Conservation (phyloP, 495 filamentous ascomycete genomes). For the Aspergillus incahuasiensis region DNA sequence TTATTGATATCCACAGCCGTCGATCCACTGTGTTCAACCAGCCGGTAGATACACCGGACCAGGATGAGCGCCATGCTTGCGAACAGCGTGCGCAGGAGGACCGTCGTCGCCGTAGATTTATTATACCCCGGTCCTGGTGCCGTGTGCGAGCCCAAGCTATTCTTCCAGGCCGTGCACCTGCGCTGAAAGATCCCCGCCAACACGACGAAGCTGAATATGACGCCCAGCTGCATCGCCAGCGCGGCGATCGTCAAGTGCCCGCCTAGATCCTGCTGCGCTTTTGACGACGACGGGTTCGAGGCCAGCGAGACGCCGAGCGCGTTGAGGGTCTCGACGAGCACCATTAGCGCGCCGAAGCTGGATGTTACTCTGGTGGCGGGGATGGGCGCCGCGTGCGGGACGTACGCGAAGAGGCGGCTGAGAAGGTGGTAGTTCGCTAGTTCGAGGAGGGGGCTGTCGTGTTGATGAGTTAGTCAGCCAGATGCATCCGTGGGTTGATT, state of each 20-base stretch:
- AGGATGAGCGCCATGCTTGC: conserved; percentile 48
- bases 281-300: conserved; percentile 39
- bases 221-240: conserved; percentile 52
- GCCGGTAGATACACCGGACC: conserved; percentile 54
- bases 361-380: conserved; percentile 57
- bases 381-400: conserved; percentile 60
- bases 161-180: too few relatives aligned
- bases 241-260: conserved; percentile 51
- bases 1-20: conserved; percentile 17
- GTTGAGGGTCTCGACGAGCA: conserved; percentile 57
- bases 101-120: too few relatives aligned
- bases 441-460: conserved; percentile 54
- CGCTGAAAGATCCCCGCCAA: conserved; percentile 52
- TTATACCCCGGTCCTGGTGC: too few relatives aligned
- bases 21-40: conserved; percentile 50
- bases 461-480: not conserved
- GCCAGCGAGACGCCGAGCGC: conserved; percentile 52
- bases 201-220: conserved; percentile 50
- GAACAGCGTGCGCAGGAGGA: conserved; percentile 53
- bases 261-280: conserved; percentile 39
- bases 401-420: conserved; percentile 62
- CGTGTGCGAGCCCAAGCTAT: too few relatives aligned
- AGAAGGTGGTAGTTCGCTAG: conserved; percentile 65
- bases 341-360: conserved; percentile 31
- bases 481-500: too few relatives aligned